Evolutionary conservation across 139 green algal genomes (phyloP), one percentile per base, ranked within the genome.

Genomic region (Micractinium sp.): DNA sequence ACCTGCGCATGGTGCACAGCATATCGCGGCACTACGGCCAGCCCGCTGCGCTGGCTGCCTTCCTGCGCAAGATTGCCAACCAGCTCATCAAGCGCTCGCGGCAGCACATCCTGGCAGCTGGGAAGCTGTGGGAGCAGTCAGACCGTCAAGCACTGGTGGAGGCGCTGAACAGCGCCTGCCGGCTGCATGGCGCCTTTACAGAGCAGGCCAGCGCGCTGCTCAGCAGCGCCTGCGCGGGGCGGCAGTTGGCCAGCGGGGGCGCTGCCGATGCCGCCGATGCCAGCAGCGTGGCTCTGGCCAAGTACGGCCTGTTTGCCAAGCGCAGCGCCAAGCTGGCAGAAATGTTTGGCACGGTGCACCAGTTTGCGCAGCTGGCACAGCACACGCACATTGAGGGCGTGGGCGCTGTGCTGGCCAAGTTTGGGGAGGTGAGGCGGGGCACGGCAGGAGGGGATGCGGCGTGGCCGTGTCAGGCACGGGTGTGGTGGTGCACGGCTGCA

Each of bases 321-420:
- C 95, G 97, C 61, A 93, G 98, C 82, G 87, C 92, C 86, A 98
- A 99, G 94, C 94, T 99, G 38, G 93, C 95, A 22, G 93, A 94
- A 87, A 95, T 98, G 94, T 98, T 99, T 90, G 96, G 93, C 61
- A 98, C 97, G 75, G 96, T 98, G 77, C 88, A 98, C 87, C 96
- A 98, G 94, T 98, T 99, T 89, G 94, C 89, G 20, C 93, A 85
- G 25, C 92, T 99, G 77, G 94, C 95, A 90, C 87, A 96, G 92
- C 96, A 99, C 93, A 98, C 95, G 14, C 96, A 99, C 93, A 98
- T 99, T n/a, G 96, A 98, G 86, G 96, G 96, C 4, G 71, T 97
- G 71, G 90, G 90, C 36, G 80, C 80, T 33, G 94, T 98, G 91
- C 96, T 98, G 83, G 93, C 94, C 71, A 94, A 89, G 67, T 96